A percentile compares a stretch with the other conserved stretches of the same genome.
Evolutionary conservation across 2,329 filamentous ascomycete species (phyloP).

Genomic region (Cadophora malorum): DNA sequence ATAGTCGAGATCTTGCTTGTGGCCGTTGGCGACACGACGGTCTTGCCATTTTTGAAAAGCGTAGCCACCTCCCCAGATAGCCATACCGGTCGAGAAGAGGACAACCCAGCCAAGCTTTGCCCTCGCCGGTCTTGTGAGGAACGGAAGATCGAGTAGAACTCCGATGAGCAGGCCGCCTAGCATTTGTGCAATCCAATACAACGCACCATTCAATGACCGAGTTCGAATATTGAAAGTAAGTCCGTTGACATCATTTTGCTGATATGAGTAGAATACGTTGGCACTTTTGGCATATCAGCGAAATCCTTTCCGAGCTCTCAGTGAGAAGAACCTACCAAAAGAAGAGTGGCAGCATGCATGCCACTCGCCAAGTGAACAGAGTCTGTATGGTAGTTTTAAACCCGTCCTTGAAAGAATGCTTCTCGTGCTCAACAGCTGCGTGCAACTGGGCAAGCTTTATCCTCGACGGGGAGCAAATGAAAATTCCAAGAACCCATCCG

Average conservation of each 20-base stretch:
- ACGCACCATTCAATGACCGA: neutral
- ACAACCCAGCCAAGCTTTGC: constrained; percentile 46
- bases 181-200: constrained; percentile 6
- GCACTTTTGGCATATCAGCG: neutral
- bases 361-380: constrained; percentile 1
- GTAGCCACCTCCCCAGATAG: constrained; percentile 67
- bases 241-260: neutral
- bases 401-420: neutral
- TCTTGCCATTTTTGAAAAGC: constrained; percentile 67
- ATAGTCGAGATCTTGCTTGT: constrained; percentile 12
- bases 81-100: constrained; percentile 57
- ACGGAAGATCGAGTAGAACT: neutral
- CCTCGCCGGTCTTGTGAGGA: neutral
- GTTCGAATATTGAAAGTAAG: constrained; percentile 1
- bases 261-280: constrained; percentile 1
- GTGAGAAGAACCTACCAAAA: neutral
- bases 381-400: neutral
- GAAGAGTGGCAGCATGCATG: constrained; percentile 5
- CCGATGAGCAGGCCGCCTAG: constrained; percentile 1
- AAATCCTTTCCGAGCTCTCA: neutral
- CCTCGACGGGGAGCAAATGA: neutral
- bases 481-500: neutral
- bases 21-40: constrained; percentile 45
- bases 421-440: constrained; percentile 6
- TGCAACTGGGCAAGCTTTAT: constrained; percentile 1